A percentile compares a stretch with the other conserved stretches of the same genome.
Conservation (phyloP, 2,329 filamentous ascomycete species). For the Aaosphaeria arxii region DNA sequence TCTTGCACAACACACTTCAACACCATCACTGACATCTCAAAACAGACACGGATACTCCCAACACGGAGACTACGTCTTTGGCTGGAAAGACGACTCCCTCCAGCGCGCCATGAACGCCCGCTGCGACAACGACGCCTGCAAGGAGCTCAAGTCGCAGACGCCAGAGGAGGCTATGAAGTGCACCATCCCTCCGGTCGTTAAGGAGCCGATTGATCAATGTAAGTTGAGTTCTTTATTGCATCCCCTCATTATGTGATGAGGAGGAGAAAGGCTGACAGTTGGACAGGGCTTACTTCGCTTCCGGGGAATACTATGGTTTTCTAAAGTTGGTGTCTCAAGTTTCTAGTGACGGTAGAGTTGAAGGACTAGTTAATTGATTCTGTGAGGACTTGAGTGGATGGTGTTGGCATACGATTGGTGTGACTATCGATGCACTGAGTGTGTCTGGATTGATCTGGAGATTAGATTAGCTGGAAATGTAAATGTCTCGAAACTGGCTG, state of each 20-base stretch:
- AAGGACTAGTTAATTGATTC: too few species aligned
- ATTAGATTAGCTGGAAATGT: too few species aligned
- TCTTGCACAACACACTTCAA: conserved; percentile 1
- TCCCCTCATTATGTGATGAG: not conserved
- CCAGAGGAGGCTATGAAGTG: conserved; percentile 24
- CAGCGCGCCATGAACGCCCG: conserved; percentile 25
- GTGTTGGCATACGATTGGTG: too few species aligned
- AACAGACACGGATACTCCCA: conserved; percentile 19
- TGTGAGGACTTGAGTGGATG: too few species aligned
- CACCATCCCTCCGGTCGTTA: conserved; percentile 12
- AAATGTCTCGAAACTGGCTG: too few species aligned
- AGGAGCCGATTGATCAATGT: conserved; percentile 26
- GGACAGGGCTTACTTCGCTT: not conserved
- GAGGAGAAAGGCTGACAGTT: not conserved
- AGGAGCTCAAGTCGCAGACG: conserved; percentile 16
- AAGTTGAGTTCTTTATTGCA: conserved; percentile 6
- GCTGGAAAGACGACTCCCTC: conserved; percentile 28
- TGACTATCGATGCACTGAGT: too few species aligned
- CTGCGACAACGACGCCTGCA: conserved; percentile 20
- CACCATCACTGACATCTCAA: not conserved
- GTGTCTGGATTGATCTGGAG: too few species aligned
- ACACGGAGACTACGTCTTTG: conserved; percentile 30
- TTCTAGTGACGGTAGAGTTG: too few species aligned
- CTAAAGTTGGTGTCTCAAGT: too few species aligned
- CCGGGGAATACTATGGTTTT: not conserved